Evolutionary conservation across 139 green algal genomes (phyloP).

Genomic region (Volvox reticuliferus): DNA sequence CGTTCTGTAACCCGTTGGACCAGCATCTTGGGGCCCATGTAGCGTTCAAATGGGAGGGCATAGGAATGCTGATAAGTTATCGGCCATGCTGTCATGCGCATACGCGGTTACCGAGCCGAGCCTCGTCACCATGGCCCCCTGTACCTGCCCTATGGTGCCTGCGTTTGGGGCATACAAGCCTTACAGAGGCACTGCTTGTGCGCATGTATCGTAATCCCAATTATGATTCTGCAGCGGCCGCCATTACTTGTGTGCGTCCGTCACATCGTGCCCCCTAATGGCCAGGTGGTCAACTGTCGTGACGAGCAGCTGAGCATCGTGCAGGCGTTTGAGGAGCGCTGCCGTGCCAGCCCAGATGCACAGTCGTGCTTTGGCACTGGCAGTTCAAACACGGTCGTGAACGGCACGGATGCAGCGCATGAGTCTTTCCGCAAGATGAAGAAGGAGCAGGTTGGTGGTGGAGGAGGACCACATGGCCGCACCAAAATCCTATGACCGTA

Average conservation of each 20-base stretch:
- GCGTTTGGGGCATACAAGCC: neutral
- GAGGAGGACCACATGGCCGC: too few species aligned
- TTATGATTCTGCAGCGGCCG: too few species aligned
- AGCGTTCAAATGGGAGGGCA: too few species aligned
- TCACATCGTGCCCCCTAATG: neutral
- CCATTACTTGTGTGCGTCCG: neutral
- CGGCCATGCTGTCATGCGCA: too few species aligned
- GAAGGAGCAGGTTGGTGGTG: slow-evolving; percentile 32
- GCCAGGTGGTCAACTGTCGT: slow-evolving; percentile 34
- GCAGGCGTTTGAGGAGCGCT: neutral
- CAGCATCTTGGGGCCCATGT: too few species aligned
- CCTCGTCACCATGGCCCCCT: neutral
- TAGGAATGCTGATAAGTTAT: too few species aligned
- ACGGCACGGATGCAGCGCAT: neutral
- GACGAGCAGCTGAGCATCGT: slow-evolving; percentile 40
- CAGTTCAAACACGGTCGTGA: neutral
- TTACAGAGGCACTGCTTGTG: neutral
- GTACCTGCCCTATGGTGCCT: neutral
- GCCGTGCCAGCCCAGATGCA: neutral
- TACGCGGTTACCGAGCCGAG: neutral
- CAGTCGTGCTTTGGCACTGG: neutral
- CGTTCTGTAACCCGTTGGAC: too few species aligned
- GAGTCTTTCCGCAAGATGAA: slow-evolving; percentile 27
- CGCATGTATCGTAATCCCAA: neutral
- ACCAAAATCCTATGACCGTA: too few species aligned